Percentiles rank a stretch among this genome's conserved stretches.
Conservation (phyloP, 208 protist genomes). For the Leishmania aethiopica region DNA sequence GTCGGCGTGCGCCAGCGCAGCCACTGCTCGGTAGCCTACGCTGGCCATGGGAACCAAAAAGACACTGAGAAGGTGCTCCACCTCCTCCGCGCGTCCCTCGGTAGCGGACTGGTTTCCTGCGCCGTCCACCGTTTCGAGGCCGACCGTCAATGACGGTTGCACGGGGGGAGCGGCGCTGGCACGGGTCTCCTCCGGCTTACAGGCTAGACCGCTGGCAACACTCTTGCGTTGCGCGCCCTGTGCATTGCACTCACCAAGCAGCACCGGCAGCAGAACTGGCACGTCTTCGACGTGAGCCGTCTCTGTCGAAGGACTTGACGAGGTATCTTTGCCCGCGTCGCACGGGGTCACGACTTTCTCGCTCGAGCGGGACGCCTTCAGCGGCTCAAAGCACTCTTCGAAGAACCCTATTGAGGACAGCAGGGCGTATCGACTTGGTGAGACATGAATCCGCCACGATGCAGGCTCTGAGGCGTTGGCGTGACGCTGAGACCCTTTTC, state of each 20-base stretch:
- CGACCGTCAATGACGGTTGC: not conserved
- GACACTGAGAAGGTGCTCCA: constrained; percentile 26
- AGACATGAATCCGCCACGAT: constrained; percentile 34
- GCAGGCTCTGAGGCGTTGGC: not conserved
- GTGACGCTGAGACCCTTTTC: not conserved
- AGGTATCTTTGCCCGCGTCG: not conserved
- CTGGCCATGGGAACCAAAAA: constrained; percentile 28
- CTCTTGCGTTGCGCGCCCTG: not conserved
- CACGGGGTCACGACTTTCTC: not conserved
- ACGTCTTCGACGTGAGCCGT: constrained; percentile 17
- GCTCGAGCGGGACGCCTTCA: not conserved
- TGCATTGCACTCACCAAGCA: constrained; percentile 2
- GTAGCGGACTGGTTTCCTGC: no score
- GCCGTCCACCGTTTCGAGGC: not conserved
- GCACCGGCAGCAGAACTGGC: constrained; percentile 19
- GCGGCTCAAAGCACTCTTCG: constrained; percentile 18
- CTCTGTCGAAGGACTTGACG: not conserved
- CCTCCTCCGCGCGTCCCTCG: not conserved
- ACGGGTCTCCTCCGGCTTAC: not conserved
- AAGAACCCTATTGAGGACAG: constrained; percentile 37
- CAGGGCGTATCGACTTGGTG: constrained; percentile 28
- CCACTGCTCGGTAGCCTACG: constrained; percentile 22
- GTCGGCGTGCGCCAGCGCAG: constrained; percentile 9
- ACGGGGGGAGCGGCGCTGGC: not conserved
- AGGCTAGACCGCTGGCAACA: not conserved